Percentiles rank a stretch among this genome's conserved stretches.
Evolutionary conservation across 768 basidiomycete genomes (phyloP).

Genomic region (Coprinopsis strossmayeri): DNA sequence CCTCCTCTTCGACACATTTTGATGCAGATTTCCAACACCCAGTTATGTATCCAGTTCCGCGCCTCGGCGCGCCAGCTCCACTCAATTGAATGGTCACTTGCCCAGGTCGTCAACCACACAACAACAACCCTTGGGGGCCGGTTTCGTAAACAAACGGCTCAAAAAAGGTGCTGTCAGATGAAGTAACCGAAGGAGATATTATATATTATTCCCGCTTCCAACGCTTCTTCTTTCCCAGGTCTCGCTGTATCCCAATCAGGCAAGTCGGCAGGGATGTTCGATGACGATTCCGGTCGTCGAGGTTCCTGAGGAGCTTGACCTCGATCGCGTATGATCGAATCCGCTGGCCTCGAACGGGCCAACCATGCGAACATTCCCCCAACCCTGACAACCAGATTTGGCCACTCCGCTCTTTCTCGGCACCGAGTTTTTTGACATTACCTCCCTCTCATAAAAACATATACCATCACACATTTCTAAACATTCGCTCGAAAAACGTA

Average conservation of each 20-base stretch:
- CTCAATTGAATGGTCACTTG: not conserved
- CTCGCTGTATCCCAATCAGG: constrained; percentile 4
- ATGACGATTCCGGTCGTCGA: constrained; percentile 14
- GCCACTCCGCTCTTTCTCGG: constrained; percentile 16
- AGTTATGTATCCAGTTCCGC: not conserved
- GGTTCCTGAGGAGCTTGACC: constrained; percentile 18
- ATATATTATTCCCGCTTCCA: constrained; percentile 13
- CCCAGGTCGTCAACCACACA: too few species aligned
- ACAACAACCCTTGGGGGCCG: not conserved
- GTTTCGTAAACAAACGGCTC: constrained; percentile 13
- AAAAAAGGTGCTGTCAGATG: constrained; percentile 7
- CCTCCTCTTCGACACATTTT: too few species aligned
- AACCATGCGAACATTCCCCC: constrained; percentile 5
- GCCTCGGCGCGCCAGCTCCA: constrained; percentile 3
- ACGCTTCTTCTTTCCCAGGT: too few species aligned
- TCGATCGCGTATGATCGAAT: constrained; percentile 18
- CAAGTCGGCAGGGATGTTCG: constrained; percentile 9
- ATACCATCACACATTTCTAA: too few species aligned
- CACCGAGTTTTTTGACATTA: constrained; percentile 14
- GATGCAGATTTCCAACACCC: not conserved
- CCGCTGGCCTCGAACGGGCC: constrained; percentile 14
- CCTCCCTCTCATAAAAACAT: too few species aligned
- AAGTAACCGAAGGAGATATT: not conserved
- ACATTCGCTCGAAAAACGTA: too few species aligned
- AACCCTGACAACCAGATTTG: constrained; percentile 16